A percentile compares a stretch with the other conserved stretches of the same genome.
Evolutionary conservation across 2,329 filamentous ascomycete species (phyloP).

Genomic region (Cladophialophora yegresii): DNA sequence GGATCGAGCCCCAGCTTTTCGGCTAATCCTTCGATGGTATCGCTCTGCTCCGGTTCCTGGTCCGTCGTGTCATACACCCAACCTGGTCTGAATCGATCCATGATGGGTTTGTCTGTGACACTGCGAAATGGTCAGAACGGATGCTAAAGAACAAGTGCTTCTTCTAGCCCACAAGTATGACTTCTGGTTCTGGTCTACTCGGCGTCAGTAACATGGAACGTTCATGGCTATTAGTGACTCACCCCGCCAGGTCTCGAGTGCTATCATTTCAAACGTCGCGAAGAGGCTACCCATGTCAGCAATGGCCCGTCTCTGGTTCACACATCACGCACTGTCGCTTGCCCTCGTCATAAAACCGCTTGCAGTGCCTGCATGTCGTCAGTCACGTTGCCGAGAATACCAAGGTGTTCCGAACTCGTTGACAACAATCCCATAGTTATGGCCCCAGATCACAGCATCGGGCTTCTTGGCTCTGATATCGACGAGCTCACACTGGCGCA

Average conservation of each 20-base stretch:
- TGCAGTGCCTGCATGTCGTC: conserved; percentile 38
- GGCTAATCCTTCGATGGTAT: conserved; percentile 46
- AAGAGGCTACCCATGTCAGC: conserved; percentile 39
- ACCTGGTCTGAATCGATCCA: conserved; percentile 47
- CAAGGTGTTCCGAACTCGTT: conserved; percentile 36
- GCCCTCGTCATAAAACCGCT: conserved; percentile 46
- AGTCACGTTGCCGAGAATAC: background rate
- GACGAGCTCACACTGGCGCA: conserved; percentile 43
- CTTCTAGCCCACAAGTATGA: conserved; percentile 41
- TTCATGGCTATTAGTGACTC: background rate
- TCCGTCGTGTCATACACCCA: conserved; percentile 51
- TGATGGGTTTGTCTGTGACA: conserved; percentile 46
- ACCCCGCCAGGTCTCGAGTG: conserved; percentile 44
- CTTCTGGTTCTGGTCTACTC: conserved; percentile 44
- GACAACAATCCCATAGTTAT: conserved; percentile 51
- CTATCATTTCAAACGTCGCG: conserved; percentile 50
- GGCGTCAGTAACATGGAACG: background rate
- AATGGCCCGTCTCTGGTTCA: background rate
- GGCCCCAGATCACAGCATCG: conserved; percentile 46
- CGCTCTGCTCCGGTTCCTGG: conserved; percentile 44
- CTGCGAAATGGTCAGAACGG: conserved; percentile 4
- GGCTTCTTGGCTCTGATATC: conserved; percentile 48
- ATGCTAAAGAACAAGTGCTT: background rate
- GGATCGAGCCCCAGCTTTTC: conserved; percentile 45
- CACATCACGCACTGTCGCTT: conserved; percentile 38